Conservation (phyloP, 306 rosid genomes). For the Fragaria iinumae region DNA sequence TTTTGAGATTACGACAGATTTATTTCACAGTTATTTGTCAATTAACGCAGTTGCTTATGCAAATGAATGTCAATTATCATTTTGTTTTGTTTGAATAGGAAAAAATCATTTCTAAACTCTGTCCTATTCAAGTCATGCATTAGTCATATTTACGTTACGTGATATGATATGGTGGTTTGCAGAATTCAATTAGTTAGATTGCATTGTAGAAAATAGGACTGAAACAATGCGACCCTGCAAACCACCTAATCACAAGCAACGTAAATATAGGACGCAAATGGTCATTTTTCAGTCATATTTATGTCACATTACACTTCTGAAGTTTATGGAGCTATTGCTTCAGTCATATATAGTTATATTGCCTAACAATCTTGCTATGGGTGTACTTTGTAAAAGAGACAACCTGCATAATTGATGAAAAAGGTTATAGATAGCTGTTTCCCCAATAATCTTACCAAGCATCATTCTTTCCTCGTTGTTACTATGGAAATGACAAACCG, state of each 20-base stretch:
- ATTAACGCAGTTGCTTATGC: not conserved
- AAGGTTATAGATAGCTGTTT: not conserved
- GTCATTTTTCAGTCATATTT: not conserved
- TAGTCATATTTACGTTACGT: not conserved
- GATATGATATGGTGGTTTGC: not conserved
- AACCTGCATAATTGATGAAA: not conserved
- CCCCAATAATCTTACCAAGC: not conserved
- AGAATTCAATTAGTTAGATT: not conserved
- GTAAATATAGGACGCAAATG: not conserved
- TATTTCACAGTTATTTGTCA: not conserved
- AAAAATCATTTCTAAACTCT: not conserved
- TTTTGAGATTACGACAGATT: not conserved
- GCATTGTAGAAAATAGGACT: not conserved
- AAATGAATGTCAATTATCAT: not conserved
- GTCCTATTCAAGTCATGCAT: not conserved
- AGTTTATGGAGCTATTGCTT: not conserved
- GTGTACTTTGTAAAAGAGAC: not conserved
- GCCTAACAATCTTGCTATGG: not conserved
- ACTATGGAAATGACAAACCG: not conserved
- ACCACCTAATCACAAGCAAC: not conserved
- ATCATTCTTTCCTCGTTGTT: not conserved
- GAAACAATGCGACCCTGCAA: not conserved
- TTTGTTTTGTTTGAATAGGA: not conserved
- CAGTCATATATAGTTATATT: not conserved
- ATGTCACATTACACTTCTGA: not conserved